Evolutionary conservation across 306 rosid genomes (phyloP).

Genomic region (Malus sylvestris): DNA sequence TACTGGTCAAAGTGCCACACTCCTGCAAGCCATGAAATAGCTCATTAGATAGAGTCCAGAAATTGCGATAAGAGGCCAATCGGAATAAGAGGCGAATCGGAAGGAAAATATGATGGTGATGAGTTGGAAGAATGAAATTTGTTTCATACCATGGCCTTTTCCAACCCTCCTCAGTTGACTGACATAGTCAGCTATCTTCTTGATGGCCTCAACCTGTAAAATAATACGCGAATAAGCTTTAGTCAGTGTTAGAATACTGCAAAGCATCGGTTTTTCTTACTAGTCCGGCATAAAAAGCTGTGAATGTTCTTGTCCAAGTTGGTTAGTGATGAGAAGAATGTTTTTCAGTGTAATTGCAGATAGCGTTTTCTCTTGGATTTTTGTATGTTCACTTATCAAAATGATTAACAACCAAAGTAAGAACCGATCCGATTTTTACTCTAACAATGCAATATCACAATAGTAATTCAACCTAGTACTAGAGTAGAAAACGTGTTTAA

Average conservation of each 20-base stretch:
- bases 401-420: background rate
- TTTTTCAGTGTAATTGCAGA: background rate
- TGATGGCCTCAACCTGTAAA: conserved; percentile 68
- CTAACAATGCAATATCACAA: too few species aligned
- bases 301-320: background rate
- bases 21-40: conserved; percentile 41
- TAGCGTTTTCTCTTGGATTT: background rate
- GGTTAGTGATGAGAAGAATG: background rate
- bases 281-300: background rate
- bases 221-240: background rate
- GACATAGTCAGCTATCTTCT: conserved; percentile 70
- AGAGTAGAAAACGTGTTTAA: background rate
- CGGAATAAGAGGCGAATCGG: background rate
- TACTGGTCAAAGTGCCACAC: conserved; percentile 90
- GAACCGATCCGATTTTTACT: background rate
- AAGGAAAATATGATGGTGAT: background rate
- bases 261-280: background rate
- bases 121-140: background rate
- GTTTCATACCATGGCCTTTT: conserved; percentile 71
- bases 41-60: background rate
- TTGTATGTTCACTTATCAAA: background rate
- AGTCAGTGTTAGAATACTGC: background rate
- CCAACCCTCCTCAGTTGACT: conserved; percentile 79
- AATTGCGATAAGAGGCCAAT: background rate
- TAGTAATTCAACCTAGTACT: background rate